Evolutionary conservation across 1,139 yeast species (phyloP).

Genomic region (Meyerozyma smithsonii): DNA sequence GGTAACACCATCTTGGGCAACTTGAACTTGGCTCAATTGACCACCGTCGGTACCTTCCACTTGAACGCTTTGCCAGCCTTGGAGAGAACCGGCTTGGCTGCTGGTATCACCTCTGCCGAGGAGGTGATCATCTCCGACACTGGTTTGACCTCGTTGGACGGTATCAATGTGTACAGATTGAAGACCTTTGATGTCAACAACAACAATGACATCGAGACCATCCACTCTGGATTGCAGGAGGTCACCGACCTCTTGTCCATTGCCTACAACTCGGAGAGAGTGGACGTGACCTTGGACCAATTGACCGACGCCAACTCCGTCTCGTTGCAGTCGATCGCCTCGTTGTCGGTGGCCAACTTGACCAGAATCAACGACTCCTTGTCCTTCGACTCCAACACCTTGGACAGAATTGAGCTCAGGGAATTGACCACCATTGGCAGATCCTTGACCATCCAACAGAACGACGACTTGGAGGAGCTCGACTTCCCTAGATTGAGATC

Average conservation of each 20-base stretch:
- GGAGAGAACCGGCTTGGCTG: conserved; percentile 59
- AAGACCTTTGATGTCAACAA: conserved; percentile 83
- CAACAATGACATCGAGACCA: conserved; percentile 59
- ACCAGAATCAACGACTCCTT: conserved; percentile 72
- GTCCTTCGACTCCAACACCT: conserved; percentile 63
- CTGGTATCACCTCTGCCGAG: conserved; percentile 73
- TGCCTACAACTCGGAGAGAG: conserved; percentile 77
- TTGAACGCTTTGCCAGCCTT: conserved; percentile 86
- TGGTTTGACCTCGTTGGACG: conserved; percentile 68
- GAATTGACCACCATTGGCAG: conserved; percentile 66
- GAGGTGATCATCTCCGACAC: conserved; percentile 81
- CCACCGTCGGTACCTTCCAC: conserved; percentile 73
- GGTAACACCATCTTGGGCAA: conserved; percentile 63
- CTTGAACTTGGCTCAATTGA: conserved; percentile 72
- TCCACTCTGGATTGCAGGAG: conserved; percentile 67
- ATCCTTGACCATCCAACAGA: conserved; percentile 70
- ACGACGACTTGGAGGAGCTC: conserved; percentile 64
- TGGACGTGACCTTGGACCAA: conserved; percentile 62
- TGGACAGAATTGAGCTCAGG: conserved; percentile 55
- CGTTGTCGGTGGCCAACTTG: conserved; percentile 67
- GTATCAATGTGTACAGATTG: conserved; percentile 72
- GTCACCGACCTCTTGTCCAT: conserved; percentile 74
- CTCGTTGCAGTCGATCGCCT: conserved; percentile 72
- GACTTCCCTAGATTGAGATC: conserved; percentile 66
- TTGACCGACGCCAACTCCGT: conserved; percentile 83